Percentiles rank a stretch among this genome's conserved stretches.
These are phyloP conservation scores for Arthroderma sp. DNA, from an alignment of 2,329 filamentous ascomycete genomes.

Conservation along the genomic window DNA sequence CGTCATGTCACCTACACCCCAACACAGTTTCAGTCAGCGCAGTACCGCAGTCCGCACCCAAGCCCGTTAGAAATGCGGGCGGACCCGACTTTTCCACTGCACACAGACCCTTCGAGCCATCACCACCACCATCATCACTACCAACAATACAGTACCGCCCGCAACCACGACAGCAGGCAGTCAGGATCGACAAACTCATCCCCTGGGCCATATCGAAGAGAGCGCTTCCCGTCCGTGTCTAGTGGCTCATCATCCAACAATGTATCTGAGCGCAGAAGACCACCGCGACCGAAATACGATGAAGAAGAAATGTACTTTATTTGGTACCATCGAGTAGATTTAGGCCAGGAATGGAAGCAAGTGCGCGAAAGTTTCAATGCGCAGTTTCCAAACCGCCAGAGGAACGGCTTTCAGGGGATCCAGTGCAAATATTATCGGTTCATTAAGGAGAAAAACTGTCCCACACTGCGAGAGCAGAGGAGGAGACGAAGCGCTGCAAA, in stretches of 20 bases:
- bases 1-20: not conserved
- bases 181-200: slow-evolving; percentile 20
- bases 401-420: slow-evolving; percentile 31
- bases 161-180: slow-evolving; percentile 2
- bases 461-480: slow-evolving; percentile 31
- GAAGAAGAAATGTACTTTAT: slow-evolving; percentile 37
- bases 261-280: slow-evolving; percentile 22
- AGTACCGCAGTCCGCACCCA: slow-evolving; percentile 2
- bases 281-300: slow-evolving; percentile 34
- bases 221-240: slow-evolving; percentile 29
- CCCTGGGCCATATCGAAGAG: slow-evolving; percentile 24
- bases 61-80: slow-evolving; percentile 3
- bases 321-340: slow-evolving; percentile 37
- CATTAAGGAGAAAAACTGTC: slow-evolving; percentile 32
- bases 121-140: slow-evolving; percentile 5
- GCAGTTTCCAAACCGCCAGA: slow-evolving; percentile 29
- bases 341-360: slow-evolving; percentile 34
- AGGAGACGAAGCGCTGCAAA: slow-evolving; percentile 8
- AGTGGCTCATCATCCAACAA: slow-evolving; percentile 24
- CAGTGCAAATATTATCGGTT: slow-evolving; percentile 40
- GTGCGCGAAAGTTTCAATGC: slow-evolving; percentile 31
- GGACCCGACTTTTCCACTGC: not conserved
- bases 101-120: not conserved
- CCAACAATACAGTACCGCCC: slow-evolving; percentile 3
- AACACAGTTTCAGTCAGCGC: slow-evolving; percentile 2